These are phyloP conservation scores for Chrysoporthe cubensis DNA, from an alignment of 2,329 filamentous ascomycete species.

Conservation along the genomic window DNA sequence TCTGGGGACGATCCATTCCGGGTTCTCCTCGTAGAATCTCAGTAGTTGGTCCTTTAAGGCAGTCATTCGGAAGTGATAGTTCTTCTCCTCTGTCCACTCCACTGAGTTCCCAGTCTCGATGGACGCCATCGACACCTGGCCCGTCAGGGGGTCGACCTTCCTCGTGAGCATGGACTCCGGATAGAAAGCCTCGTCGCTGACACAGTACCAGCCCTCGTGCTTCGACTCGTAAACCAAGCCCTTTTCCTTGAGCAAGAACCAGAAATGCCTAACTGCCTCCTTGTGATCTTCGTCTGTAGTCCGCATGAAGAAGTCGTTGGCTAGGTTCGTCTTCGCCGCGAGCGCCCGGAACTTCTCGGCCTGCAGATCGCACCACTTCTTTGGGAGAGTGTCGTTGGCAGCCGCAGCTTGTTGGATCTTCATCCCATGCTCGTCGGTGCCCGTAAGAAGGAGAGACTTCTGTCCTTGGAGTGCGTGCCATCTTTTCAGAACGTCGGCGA, in stretches of 20 bases:
- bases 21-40: conserved; percentile 77
- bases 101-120: conserved; percentile 90
- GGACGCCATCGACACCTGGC: conserved; percentile 80
- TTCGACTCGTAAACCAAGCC: conserved; percentile 82
- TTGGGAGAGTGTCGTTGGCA: conserved; percentile 70
- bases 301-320: conserved; percentile 86
- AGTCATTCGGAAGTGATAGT: conserved; percentile 93
- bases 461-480: conserved; percentile 80
- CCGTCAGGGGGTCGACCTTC: conserved; percentile 77
- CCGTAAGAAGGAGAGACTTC: conserved; percentile 77
- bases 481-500: conserved; percentile 89
- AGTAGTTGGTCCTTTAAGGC: conserved; percentile 79
- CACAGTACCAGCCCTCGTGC: conserved; percentile 95
- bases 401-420: conserved; percentile 90
- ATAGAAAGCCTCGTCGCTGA: conserved; percentile 97
- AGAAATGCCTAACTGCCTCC: conserved; percentile 86
- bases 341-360: conserved; percentile 79
- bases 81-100: conserved; percentile 90
- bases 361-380: conserved; percentile 87
- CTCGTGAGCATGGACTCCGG: conserved; percentile 75
- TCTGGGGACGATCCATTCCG: conserved; percentile 74
- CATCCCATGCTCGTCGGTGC: conserved; percentile 96
- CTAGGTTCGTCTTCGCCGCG: conserved; percentile 69
- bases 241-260: conserved; percentile 75
- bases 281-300: conserved; percentile 85